Base-by-base conservation (phyloP, 768 basidiomycete genomes). In the Paxillus ammoniavirescens region DNA sequence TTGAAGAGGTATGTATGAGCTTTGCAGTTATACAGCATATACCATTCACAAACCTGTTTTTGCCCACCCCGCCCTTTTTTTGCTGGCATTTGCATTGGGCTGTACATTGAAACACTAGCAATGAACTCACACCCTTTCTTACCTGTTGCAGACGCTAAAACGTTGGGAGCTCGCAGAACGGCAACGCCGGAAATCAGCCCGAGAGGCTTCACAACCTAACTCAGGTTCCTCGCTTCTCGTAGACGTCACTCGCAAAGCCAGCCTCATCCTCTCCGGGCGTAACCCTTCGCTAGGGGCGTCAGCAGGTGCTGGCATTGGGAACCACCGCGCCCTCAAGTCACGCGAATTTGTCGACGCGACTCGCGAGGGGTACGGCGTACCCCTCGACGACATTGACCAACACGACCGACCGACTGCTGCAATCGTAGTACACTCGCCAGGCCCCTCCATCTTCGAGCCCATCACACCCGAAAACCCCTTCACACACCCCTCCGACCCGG, bases 91-190 rank as follows among this genome's bases (percentile, higher is more conserved):
- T 10, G 31, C 31, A 31, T 31, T 1, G 31, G 31, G 8, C 31
- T 10, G 31, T 31, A 10, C 10, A 31, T 31, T 9, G 31, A 17
- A 15, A 18, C 5, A 37, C 26, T 14, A 6, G 41, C 23, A 28
- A 8, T 35, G 18, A 23, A 50, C 43, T 54, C 45, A 17, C 50
- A 13, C 21, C 38, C 35, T 1, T 41, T 42, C 37, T 49, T 37
- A 5, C 15, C 21, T 42, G 60, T 40, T 30, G 49, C 67, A 93
- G 91, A 93, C 82, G 54, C 75, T 93, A 26, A 77, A 79, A 59
- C 79, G 80, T 41, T 93, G 90, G 91, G 91, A 93, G 61, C 72
- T 82, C 43, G 82, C 82, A 38, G 91, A 93, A 63, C 79, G 87
- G 17, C 84, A 83, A 60, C 80, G 88, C 54, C 81, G 91, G 73